These are phyloP conservation scores for Tarenaya hassleriana DNA, from an alignment of 345 rosid species.

Conservation along the genomic window DNA sequence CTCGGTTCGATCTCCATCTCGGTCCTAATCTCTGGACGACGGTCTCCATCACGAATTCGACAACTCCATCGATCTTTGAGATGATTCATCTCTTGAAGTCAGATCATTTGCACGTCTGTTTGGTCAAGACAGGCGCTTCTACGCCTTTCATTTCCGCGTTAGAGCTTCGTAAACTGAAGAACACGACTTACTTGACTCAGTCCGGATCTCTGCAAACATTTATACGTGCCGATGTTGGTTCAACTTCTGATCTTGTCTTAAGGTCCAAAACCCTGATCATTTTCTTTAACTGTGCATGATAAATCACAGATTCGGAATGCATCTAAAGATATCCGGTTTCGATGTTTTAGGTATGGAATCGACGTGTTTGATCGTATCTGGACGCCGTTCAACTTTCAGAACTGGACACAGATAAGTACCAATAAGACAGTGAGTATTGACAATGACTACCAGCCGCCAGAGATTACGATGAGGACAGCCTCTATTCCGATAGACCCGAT, in stretches of 20 bases:
- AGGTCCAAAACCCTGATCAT: slow-evolving; percentile 24
- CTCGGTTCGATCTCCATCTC: slow-evolving; percentile 37
- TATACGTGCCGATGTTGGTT: slow-evolving; percentile 28
- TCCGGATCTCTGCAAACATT: slow-evolving; percentile 26
- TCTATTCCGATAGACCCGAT: slow-evolving; percentile 30
- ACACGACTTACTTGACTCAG: slow-evolving; percentile 21
- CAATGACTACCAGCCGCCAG: slow-evolving; percentile 27
- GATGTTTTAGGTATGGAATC: slow-evolving; percentile 31
- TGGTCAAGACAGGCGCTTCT: slow-evolving; percentile 39
- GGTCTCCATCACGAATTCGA: slow-evolving; percentile 26
- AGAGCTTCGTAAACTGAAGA: slow-evolving; percentile 39
- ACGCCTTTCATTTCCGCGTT: slow-evolving; percentile 46
- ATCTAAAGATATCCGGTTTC: slow-evolving; percentile 4
- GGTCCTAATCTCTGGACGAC: slow-evolving; percentile 43
- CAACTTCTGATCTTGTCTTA: slow-evolving; percentile 17
- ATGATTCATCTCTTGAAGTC: slow-evolving; percentile 33
- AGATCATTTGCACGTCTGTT: slow-evolving; percentile 38
- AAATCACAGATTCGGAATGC: background rate
- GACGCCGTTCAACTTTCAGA: slow-evolving; percentile 15
- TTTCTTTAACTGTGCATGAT: background rate
- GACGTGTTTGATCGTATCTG: slow-evolving; percentile 45
- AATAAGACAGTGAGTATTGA: slow-evolving; percentile 3
- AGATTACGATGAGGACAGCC: slow-evolving; percentile 33
- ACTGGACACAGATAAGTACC: slow-evolving; percentile 25
- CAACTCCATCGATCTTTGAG: slow-evolving; percentile 7